A percentile compares a stretch with the other conserved stretches of the same genome.
phyloP scores from a whole-genome alignment of 2,329 filamentous ascomycete species.

The Apiospora kogelbergensis region DNA sequence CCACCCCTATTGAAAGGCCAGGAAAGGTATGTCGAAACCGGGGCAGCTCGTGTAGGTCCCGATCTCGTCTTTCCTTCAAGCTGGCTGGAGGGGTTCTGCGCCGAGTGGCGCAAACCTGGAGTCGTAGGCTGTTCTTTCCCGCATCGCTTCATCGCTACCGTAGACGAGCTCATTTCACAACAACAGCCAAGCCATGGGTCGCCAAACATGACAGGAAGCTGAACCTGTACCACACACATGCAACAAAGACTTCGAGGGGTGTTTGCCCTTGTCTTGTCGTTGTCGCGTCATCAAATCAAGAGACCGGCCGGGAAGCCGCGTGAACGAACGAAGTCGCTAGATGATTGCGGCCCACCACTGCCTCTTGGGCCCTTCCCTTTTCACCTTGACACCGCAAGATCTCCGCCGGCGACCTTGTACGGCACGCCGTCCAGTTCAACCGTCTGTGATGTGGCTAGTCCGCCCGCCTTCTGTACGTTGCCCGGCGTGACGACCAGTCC shows the following conservation, averaged over 20 bases:
- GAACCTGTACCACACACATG: too few relatives aligned
- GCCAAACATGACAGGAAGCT: too few relatives aligned
- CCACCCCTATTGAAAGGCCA: neutral
- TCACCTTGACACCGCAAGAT: neutral
- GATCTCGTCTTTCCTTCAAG: too few relatives aligned
- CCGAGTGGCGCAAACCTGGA: neutral
- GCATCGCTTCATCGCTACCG: too few relatives aligned
- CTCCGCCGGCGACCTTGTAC: neutral
- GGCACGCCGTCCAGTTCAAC: neutral
- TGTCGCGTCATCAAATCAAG: neutral
- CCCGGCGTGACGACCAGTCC: neutral
- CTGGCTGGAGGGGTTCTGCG: too few relatives aligned
- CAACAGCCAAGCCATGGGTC: too few relatives aligned
- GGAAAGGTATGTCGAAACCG: neutral
- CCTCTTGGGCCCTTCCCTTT: neutral
- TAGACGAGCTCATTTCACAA: too few relatives aligned
- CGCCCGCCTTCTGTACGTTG: neutral
- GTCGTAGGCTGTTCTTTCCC: neutral
- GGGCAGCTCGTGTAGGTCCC: neutral
- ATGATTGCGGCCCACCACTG: neutral
- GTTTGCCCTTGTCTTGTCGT: neutral
- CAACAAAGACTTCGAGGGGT: neutral
- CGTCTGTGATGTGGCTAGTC: neutral
- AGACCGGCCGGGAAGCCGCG: neutral
- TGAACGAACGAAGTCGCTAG: neutral